Evolutionary conservation across 805 yeast genomes (phyloP).

Genomic region (Kodamaea kakaduensis): DNA sequence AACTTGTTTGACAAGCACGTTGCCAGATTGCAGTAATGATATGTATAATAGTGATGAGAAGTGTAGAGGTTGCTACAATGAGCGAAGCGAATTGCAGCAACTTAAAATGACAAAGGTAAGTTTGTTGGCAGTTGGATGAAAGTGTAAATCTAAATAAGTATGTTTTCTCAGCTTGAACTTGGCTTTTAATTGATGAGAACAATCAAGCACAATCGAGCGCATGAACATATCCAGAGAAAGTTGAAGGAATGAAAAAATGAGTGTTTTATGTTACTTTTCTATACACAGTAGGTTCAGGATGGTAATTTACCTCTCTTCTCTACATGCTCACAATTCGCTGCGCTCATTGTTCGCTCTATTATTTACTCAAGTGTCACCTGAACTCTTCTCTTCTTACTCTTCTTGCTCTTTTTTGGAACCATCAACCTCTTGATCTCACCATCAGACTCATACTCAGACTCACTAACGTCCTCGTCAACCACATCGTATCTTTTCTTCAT

Average conservation of each 20-base stretch:
- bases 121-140: no score
- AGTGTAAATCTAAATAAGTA: no score
- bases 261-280: neutral
- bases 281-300: neutral
- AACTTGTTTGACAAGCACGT: constrained; percentile 80
- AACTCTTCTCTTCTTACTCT: constrained; percentile 31
- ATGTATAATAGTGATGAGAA: no score
- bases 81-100: no score
- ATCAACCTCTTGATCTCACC: constrained; percentile 61
- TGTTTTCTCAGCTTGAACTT: no score
- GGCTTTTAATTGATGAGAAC: no score
- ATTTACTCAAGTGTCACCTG: constrained; percentile 51
- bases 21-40: constrained; percentile 46
- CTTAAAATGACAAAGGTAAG: no score
- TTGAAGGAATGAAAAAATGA: no score
- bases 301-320: neutral
- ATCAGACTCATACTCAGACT: constrained; percentile 73
- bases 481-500: constrained; percentile 53
- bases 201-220: no score
- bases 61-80: no score
- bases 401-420: constrained; percentile 48
- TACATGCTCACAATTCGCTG: no score
- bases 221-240: no score
- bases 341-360: neutral
- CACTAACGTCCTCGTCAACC: constrained; percentile 36